These are phyloP conservation scores for Megacollybia platyphylla DNA, from an alignment of 1,284 basidiomycete genomes.

Conservation along the genomic window DNA sequence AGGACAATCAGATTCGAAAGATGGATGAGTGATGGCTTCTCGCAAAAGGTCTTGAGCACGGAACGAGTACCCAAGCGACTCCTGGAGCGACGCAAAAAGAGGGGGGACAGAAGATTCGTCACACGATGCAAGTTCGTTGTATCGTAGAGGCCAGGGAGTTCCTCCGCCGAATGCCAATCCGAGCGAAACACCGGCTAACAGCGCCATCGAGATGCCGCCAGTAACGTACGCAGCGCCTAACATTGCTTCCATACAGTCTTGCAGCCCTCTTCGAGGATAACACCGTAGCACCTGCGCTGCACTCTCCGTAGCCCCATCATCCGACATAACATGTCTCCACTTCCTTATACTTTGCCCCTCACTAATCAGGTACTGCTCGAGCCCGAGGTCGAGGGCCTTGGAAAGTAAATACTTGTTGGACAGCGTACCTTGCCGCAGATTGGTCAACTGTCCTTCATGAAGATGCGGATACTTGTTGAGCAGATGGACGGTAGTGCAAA, in stretches of 20 bases:
- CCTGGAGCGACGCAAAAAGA: constrained; percentile 46
- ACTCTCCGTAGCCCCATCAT: constrained; percentile 19
- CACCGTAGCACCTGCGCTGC: constrained; percentile 17
- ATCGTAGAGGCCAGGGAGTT: constrained; percentile 47
- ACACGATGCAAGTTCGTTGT: constrained; percentile 16
- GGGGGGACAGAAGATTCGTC: constrained; percentile 20
- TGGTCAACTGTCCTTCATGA: constrained; percentile 71
- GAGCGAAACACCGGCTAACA: constrained; percentile 51
- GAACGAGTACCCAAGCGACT: constrained; percentile 60
- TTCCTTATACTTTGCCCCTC: constrained; percentile 40
- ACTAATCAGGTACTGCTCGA: constrained; percentile 51
- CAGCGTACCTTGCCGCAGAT: constrained; percentile 47
- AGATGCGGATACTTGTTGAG: constrained; percentile 62
- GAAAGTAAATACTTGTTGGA: constrained; percentile 58
- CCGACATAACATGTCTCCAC: constrained; percentile 46
- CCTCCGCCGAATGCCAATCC: constrained; percentile 62
- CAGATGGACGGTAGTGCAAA: constrained; percentile 63
- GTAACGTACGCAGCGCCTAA: constrained; percentile 62
- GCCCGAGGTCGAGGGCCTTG: constrained; percentile 47
- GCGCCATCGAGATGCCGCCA: constrained; percentile 56
- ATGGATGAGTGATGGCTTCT: constrained; percentile 75
- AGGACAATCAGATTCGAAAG: constrained; percentile 41
- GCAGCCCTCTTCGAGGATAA: constrained; percentile 58
- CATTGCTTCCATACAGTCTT: constrained; percentile 78
- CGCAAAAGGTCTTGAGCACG: constrained; percentile 45